These are phyloP conservation scores for Starmerella ratchasimensis DNA, from an alignment of 805 yeast genomes.

Conservation along the genomic window DNA sequence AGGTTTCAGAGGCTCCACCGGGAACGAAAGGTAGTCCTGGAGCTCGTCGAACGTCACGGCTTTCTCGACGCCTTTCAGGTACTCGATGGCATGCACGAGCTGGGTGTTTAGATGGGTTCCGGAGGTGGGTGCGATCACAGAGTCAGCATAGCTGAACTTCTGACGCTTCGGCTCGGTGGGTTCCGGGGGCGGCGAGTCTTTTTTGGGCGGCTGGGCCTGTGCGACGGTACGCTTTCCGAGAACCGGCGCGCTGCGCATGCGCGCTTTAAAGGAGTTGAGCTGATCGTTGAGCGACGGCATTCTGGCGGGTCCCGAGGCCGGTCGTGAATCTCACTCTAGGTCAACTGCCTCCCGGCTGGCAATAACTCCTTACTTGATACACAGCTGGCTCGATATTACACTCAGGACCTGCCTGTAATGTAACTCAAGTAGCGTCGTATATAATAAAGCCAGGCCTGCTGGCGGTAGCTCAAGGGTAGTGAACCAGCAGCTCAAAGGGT, in stretches of 20 bases:
- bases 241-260: constrained; percentile 45
- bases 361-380: too few relatives aligned
- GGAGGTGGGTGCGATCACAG: constrained; percentile 16
- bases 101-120: constrained; percentile 69
- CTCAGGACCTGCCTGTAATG: too few relatives aligned
- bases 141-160: constrained; percentile 19
- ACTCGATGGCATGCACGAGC: constrained; percentile 81
- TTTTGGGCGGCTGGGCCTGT: constrained; percentile 7
- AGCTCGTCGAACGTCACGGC: constrained; percentile 58
- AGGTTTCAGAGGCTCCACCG: constrained; percentile 53
- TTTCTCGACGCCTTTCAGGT: constrained; percentile 51
- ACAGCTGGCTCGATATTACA: too few relatives aligned
- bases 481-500: too few relatives aligned
- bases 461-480: too few relatives aligned
- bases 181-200: constrained; percentile 10
- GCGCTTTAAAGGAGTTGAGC: constrained; percentile 50
- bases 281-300: constrained; percentile 38
- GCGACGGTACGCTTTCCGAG: constrained; percentile 25
- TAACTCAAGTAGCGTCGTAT: too few relatives aligned
- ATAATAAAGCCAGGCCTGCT: too few relatives aligned
- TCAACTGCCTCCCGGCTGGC: too few relatives aligned
- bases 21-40: constrained; percentile 48
- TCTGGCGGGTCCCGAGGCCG: too few relatives aligned
- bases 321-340: too few relatives aligned
- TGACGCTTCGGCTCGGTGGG: constrained; percentile 17